phyloP scores from a whole-genome alignment of 2,329 filamentous ascomycete species.

The Trichoderma gracile region DNA sequence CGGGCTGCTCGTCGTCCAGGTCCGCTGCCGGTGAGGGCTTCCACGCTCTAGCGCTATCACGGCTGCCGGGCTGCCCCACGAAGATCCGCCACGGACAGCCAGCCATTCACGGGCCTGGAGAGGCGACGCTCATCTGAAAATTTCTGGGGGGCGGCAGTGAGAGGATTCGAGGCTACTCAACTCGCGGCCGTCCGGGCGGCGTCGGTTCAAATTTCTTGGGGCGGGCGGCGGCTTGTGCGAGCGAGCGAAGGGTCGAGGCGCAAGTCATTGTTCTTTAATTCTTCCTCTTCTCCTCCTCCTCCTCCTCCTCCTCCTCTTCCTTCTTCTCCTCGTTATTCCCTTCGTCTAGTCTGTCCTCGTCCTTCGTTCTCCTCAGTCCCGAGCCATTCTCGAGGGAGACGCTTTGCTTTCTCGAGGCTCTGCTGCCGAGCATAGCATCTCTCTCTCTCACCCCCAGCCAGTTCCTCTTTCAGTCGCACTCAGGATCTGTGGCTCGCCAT shows the following conservation, averaged over 20 bases:
- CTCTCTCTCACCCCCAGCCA: not conserved
- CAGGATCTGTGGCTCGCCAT: conserved; percentile 27
- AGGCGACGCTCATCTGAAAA: conserved; percentile 11
- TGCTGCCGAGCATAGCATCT: not conserved
- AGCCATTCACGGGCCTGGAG: not conserved
- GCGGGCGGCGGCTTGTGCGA: too few species aligned
- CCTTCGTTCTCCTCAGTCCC: not conserved
- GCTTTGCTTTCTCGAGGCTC: not conserved
- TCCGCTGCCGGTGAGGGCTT: conserved; percentile 8
- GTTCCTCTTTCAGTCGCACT: not conserved
- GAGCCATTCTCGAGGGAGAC: conserved; percentile 4
- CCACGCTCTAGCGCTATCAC: conserved; percentile 15
- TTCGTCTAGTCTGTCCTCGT: not conserved
- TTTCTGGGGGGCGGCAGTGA: conserved; percentile 6
- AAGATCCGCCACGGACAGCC: conserved; percentile 20
- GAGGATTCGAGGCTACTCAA: not conserved
- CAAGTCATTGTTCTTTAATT: not conserved
- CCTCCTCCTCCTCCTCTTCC: not conserved
- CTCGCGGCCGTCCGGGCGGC: conserved; percentile 15
- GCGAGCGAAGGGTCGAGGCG: not conserved
- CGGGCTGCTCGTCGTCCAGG: not conserved
- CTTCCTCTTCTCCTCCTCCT: not conserved
- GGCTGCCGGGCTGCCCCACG: conserved; percentile 12
- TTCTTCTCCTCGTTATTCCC: not conserved
- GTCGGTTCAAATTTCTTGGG: conserved; percentile 15